Conservation (phyloP, 192 early-diverging fungal genomes). For the Ramicandelaber brevisporus region DNA sequence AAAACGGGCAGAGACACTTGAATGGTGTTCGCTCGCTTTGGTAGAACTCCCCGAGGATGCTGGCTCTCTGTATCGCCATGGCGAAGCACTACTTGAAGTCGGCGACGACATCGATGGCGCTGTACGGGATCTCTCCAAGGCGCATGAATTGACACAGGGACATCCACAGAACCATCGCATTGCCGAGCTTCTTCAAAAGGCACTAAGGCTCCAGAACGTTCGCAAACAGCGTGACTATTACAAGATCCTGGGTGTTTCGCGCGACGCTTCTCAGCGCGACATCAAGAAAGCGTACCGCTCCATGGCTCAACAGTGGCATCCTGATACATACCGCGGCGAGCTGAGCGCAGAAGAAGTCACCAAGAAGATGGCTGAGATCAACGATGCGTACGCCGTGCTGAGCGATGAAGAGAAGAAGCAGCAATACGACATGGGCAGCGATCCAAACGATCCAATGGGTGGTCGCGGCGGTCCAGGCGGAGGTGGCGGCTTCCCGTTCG, state of each 20-base stretch:
- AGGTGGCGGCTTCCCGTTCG: slow-evolving; percentile 11
- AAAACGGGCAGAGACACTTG: slow-evolving; percentile 21
- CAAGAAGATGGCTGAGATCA: slow-evolving; percentile 78
- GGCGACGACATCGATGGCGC: slow-evolving; percentile 61
- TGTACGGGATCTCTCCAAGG: slow-evolving; percentile 36
- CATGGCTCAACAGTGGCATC: slow-evolving; percentile 68
- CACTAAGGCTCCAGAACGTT: slow-evolving; percentile 24
- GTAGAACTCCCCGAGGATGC: slow-evolving; percentile 38
- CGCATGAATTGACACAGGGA: slow-evolving; percentile 28
- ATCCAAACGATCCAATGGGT: slow-evolving; percentile 45
- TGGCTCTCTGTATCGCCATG: slow-evolving; percentile 45
- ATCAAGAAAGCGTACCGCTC: slow-evolving; percentile 87
- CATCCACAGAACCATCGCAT: slow-evolving; percentile 28
- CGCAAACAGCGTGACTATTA: slow-evolving; percentile 88
- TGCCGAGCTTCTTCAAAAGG: slow-evolving; percentile 25
- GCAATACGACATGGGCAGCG: slow-evolving; percentile 48
- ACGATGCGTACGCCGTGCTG: slow-evolving; percentile 76
- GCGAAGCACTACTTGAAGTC: slow-evolving; percentile 33
- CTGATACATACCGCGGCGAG: slow-evolving; percentile 56
- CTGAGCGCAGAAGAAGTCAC: slow-evolving; percentile 46
- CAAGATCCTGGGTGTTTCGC: slow-evolving; percentile 68
- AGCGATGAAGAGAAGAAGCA: slow-evolving; percentile 31
- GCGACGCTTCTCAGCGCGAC: slow-evolving; percentile 40
- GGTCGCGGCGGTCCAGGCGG: slow-evolving; percentile 14
- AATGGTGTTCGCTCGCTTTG: slow-evolving; percentile 44